Conservation (phyloP, 2,329 filamentous ascomycete genomes). For the Colletotrichum coccodes region DNA sequence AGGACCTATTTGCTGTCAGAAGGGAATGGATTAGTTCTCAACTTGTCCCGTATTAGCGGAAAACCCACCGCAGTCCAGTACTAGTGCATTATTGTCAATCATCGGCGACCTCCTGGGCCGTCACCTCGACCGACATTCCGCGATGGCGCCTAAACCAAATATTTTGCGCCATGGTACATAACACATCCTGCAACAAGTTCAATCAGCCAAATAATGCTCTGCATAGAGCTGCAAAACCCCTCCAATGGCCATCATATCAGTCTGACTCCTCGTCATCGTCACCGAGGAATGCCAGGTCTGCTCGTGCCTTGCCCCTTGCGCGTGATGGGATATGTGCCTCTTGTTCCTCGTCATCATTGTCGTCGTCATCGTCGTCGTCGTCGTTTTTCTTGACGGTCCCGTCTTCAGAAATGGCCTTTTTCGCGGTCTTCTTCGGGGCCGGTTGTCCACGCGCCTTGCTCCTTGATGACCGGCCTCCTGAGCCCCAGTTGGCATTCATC, state of each 20-base stretch:
- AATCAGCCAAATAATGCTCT: constrained; percentile 18
- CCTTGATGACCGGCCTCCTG: constrained; percentile 54
- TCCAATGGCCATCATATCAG: constrained; percentile 34
- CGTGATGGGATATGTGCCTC: constrained; percentile 52
- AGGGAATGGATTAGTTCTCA: not conserved
- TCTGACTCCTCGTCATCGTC: constrained; percentile 74
- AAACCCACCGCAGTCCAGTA: constrained; percentile 1
- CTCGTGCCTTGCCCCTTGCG: constrained; percentile 56
- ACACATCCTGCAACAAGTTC: constrained; percentile 18
- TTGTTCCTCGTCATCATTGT: constrained; percentile 43
- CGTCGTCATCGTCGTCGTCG: constrained; percentile 40
- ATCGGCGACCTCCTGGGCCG: not conserved
- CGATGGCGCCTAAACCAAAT: not conserved
- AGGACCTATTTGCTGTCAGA: not conserved
- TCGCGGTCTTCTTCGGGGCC: constrained; percentile 39
- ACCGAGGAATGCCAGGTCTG: constrained; percentile 73
- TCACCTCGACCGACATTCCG: constrained; percentile 21
- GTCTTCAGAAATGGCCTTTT: constrained; percentile 45
- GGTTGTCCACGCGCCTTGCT: constrained; percentile 37
- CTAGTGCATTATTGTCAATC: not conserved
- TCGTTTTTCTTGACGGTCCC: constrained; percentile 39
- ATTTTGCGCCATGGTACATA: constrained; percentile 12
- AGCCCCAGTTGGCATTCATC: constrained; percentile 83
- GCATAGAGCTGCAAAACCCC: not conserved
- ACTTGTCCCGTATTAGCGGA: not conserved